Evolutionary conservation across 352 stramenopile genomes (phyloP).

Genomic region (Phytopythium boreale): DNA sequence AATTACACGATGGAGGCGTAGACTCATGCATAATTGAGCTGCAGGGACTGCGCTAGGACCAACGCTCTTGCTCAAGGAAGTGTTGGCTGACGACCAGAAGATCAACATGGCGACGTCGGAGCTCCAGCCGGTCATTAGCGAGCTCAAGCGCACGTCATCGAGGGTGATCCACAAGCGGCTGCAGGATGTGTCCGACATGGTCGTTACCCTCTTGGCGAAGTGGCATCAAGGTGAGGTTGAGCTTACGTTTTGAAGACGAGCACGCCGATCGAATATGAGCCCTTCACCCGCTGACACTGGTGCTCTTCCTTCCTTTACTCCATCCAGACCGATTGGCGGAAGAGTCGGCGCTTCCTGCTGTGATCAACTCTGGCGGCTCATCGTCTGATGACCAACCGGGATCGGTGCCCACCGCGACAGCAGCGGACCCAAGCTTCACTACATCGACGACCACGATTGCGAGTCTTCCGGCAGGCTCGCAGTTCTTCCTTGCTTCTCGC

Average conservation of each 20-base stretch:
- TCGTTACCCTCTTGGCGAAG: conserved; percentile 62
- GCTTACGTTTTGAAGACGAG: neutral
- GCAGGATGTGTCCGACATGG: conserved; percentile 74
- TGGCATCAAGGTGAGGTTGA: conserved; percentile 54
- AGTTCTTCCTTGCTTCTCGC: conserved; percentile 31
- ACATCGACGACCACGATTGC: conserved; percentile 17
- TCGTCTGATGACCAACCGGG: conserved; percentile 21
- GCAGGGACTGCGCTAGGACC: neutral
- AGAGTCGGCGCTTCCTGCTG: conserved; percentile 21
- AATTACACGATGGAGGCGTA: neutral
- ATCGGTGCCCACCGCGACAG: neutral
- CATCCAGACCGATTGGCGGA: conserved; percentile 29
- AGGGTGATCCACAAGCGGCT: conserved; percentile 71
- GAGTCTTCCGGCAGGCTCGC: conserved; percentile 21
- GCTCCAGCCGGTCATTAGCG: conserved; percentile 58
- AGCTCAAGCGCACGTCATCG: conserved; percentile 53
- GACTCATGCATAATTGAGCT: neutral
- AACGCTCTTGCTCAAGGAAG: conserved; percentile 30
- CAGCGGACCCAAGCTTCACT: conserved; percentile 12
- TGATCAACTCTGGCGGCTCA: conserved; percentile 13
- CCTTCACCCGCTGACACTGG: neutral
- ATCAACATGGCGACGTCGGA: conserved; percentile 53
- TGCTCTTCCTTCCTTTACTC: neutral
- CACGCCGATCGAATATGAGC: neutral
- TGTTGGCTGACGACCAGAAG: conserved; percentile 55